These are phyloP conservation scores for Ogataea wickerhamii DNA, from an alignment of 805 yeast genomes.

Conservation along the genomic window DNA sequence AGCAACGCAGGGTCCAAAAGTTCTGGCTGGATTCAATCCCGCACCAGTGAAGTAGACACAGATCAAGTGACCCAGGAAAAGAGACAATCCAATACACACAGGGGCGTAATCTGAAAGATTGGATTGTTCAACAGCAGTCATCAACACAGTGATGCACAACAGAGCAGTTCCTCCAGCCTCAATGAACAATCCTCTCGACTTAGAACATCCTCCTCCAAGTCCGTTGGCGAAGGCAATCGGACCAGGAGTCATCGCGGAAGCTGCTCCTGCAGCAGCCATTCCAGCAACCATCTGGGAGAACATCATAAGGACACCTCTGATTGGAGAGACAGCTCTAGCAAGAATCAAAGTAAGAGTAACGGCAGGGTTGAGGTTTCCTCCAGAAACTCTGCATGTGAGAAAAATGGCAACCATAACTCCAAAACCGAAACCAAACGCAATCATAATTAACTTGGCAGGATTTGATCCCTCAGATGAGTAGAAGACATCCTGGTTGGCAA, in stretches of 20 bases:
- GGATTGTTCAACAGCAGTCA: conserved; percentile 81
- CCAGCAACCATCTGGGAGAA: conserved; percentile 76
- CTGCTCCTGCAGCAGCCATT: conserved; percentile 91
- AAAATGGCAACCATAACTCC: conserved; percentile 74
- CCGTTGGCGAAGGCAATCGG: conserved; percentile 64
- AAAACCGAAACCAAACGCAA: conserved; percentile 82
- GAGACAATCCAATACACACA: conserved; percentile 74
- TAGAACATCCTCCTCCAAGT: conserved; percentile 69
- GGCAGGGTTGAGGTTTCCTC: conserved; percentile 89
- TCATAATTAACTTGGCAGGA: conserved; percentile 71
- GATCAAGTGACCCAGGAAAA: conserved; percentile 78
- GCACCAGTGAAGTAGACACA: conserved; percentile 86
- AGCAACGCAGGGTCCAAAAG: conserved; percentile 81
- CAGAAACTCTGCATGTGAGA: conserved; percentile 70
- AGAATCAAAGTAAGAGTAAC: conserved; percentile 72
- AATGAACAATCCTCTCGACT: conserved; percentile 70
- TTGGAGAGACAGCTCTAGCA: conserved; percentile 68
- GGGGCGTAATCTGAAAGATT: conserved; percentile 77
- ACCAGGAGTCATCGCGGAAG: conserved; percentile 83
- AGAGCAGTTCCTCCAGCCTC: conserved; percentile 79
- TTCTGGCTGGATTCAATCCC: conserved; percentile 88
- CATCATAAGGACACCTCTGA: conserved; percentile 64
- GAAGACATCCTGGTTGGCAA: conserved; percentile 52
- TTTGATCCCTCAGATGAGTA: conserved; percentile 33
- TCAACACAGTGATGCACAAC: conserved; percentile 71